These are phyloP conservation scores for Arachis monticola DNA, from an alignment of 331 rosid genomes.

Conservation along the genomic window DNA sequence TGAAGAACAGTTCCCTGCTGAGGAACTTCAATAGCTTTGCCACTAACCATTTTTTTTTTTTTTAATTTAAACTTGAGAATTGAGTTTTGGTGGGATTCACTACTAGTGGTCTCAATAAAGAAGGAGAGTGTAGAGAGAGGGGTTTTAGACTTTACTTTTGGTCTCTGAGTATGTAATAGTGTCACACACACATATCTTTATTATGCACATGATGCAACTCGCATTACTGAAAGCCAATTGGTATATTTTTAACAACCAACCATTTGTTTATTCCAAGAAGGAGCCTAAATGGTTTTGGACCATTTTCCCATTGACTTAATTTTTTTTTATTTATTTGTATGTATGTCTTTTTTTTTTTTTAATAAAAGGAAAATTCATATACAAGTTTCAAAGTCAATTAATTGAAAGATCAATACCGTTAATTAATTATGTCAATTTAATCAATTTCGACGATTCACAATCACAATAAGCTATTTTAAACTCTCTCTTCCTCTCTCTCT, in stretches of 20 bases:
- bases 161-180: slow-evolving; percentile 5
- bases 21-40: slow-evolving; percentile 45
- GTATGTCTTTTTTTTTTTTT: too few relatives aligned
- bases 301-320: neutral
- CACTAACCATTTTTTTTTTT: slow-evolving; percentile 46
- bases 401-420: too few relatives aligned
- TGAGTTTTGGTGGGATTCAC: neutral
- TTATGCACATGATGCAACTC: slow-evolving; percentile 28
- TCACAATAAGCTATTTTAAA: too few relatives aligned
- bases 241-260: neutral
- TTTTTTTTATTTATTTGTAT: neutral
- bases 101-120: neutral
- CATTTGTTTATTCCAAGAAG: neutral
- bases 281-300: slow-evolving; percentile 16
- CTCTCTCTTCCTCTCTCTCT: too few relatives aligned
- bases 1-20: slow-evolving; percentile 46
- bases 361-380: too few relatives aligned
- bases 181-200: slow-evolving; percentile 27
- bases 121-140: neutral
- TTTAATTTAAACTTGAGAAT: neutral
- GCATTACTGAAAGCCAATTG: slow-evolving; percentile 20
- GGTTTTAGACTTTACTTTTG: slow-evolving; percentile 25
- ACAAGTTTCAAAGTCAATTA: too few relatives aligned
- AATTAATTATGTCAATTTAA: too few relatives aligned
- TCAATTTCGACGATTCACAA: too few relatives aligned